phyloP scores from a whole-genome alignment of 2,329 filamentous ascomycete species.

The Cercospora berteroae region DNA sequence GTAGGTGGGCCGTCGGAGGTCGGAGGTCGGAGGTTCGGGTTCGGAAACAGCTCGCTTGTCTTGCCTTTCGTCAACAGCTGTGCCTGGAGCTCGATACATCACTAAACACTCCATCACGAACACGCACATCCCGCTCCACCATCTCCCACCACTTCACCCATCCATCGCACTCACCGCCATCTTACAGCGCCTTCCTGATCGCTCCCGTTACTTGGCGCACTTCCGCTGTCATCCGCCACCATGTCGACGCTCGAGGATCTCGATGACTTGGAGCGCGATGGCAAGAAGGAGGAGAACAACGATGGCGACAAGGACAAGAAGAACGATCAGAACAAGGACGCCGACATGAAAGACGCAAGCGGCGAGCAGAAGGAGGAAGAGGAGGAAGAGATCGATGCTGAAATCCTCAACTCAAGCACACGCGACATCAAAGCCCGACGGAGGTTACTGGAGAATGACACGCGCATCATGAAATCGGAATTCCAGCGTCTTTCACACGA shows the following conservation, averaged over 20 bases:
- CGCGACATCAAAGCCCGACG: slow-evolving; percentile 89
- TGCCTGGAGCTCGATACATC: slow-evolving; percentile 1
- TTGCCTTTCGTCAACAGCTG: slow-evolving; percentile 7
- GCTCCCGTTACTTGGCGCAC: neutral
- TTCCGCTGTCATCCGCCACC: slow-evolving; percentile 34
- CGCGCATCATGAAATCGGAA: slow-evolving; percentile 98
- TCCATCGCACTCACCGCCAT: neutral
- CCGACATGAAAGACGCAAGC: slow-evolving; percentile 82
- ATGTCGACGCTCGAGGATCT: slow-evolving; percentile 94
- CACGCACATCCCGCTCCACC: neutral
- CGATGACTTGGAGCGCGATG: slow-evolving; percentile 79
- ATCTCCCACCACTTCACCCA: neutral
- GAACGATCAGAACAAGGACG: slow-evolving; percentile 61
- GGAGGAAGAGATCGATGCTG: slow-evolving; percentile 73
- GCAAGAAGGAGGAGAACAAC: slow-evolving; percentile 66
- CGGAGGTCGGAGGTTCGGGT: slow-evolving; percentile 1
- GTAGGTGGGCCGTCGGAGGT: neutral
- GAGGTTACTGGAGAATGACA: slow-evolving; percentile 93
- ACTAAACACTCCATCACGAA: slow-evolving; percentile 1
- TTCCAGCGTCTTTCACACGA: slow-evolving; percentile 91
- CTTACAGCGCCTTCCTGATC: neutral
- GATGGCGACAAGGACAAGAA: slow-evolving; percentile 57
- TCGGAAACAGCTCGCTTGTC: slow-evolving; percentile 5
- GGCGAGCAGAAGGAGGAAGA: slow-evolving; percentile 60
- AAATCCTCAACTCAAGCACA: slow-evolving; percentile 90